Conservation (phyloP, 179 eudicot genomes). For the Nepenthes alata region DNA sequence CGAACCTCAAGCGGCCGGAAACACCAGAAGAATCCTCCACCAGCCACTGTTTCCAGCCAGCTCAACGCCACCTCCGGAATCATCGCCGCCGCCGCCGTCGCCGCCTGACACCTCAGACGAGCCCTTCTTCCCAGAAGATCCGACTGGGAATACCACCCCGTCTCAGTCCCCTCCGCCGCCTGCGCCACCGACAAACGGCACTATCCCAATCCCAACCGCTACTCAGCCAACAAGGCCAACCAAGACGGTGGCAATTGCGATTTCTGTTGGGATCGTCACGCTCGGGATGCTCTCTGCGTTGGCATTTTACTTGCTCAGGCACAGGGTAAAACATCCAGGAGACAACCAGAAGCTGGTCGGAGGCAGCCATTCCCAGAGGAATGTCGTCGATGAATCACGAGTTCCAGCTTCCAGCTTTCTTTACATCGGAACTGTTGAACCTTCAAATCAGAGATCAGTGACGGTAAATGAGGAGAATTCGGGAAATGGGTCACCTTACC, state of each 20-base stretch:
- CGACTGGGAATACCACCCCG: constrained; percentile 25
- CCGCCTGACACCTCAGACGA: constrained; percentile 15
- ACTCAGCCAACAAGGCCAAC: constrained; percentile 40
- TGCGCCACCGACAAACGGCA: constrained; percentile 11
- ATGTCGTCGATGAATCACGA: constrained; percentile 21
- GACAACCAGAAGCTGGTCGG: constrained; percentile 48
- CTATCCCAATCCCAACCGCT: constrained; percentile 29
- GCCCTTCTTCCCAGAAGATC: constrained; percentile 45
- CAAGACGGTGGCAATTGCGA: constrained; percentile 55
- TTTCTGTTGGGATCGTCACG: constrained; percentile 50
- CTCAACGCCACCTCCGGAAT: constrained; percentile 19
- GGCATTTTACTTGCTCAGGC: constrained; percentile 52
- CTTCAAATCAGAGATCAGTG: constrained; percentile 32
- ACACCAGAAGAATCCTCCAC: constrained; percentile 52
- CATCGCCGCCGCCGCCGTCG: constrained; percentile 27
- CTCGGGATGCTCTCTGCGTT: constrained; percentile 59
- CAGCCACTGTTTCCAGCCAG: constrained; percentile 50
- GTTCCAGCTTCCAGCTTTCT: constrained; percentile 46
- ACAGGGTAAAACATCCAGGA: constrained; percentile 24
- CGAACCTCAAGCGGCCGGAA: constrained; percentile 8
- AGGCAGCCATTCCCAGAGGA: constrained; percentile 23
- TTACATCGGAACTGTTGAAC: constrained; percentile 64
- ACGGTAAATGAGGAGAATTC: constrained; percentile 17
- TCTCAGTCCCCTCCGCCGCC: constrained; percentile 10
- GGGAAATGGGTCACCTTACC: constrained; percentile 61